Percentiles rank a stretch among this genome's conserved stretches.
Conservation (phyloP, 1,139 yeast species). For the Kazachstania sp. region DNA sequence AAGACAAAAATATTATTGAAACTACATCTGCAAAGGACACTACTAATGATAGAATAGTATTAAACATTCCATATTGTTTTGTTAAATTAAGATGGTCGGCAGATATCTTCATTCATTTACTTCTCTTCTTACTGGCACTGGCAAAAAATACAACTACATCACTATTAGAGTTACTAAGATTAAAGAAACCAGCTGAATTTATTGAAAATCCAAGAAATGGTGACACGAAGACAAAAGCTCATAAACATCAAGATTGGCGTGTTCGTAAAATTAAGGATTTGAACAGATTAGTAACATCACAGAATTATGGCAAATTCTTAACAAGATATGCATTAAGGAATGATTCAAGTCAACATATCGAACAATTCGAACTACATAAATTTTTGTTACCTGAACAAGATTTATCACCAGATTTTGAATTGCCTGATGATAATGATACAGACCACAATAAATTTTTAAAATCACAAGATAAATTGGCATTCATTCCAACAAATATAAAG, state of each 20-base stretch:
- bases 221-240: not conserved
- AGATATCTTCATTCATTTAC: not conserved
- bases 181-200: not conserved
- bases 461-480: conserved; percentile 7
- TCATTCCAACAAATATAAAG: conserved; percentile 1
- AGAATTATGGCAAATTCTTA: conserved; percentile 21
- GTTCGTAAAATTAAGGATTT: conserved; percentile 9
- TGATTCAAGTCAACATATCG: not conserved
- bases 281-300: conserved; percentile 22
- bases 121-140: not conserved
- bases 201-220: not conserved
- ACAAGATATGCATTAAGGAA: conserved; percentile 5
- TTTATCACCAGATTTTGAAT: conserved; percentile 38
- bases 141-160: too few species aligned
- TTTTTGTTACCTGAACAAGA: conserved; percentile 39
- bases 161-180: not conserved
- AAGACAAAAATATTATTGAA: conserved; percentile 1
- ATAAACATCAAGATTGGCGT: not conserved
- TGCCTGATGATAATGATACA: conserved; percentile 5
- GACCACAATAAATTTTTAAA: conserved; percentile 5
- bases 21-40: not conserved
- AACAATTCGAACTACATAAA: conserved; percentile 8
- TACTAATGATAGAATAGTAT: not conserved
- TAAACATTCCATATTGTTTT: not conserved
- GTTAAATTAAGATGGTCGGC: not conserved